phyloP scores from a whole-genome alignment of 2,329 filamentous ascomycete genomes.

The Gaeumannomyces tritici region DNA sequence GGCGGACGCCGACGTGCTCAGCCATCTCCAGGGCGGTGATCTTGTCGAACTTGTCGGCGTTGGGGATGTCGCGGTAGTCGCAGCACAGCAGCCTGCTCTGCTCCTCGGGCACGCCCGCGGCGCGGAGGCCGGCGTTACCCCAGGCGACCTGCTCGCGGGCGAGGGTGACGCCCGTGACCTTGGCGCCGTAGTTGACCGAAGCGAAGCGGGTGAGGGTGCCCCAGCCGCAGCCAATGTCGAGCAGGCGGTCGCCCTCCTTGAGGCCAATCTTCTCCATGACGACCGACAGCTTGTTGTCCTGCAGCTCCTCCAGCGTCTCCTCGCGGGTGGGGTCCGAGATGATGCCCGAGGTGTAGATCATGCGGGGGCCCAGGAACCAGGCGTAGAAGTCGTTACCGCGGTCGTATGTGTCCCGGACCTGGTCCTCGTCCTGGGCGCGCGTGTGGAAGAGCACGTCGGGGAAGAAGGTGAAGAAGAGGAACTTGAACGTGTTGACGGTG shows the following conservation, averaged over 20 bases:
- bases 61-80: slow-evolving; percentile 92
- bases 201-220: slow-evolving; percentile 92
- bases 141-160: slow-evolving; percentile 94
- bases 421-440: slow-evolving; percentile 64
- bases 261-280: slow-evolving; percentile 94
- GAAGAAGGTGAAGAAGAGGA: slow-evolving; percentile 78
- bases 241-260: slow-evolving; percentile 68
- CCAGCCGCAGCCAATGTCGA: slow-evolving; percentile 98
- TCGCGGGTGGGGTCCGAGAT: slow-evolving; percentile 82
- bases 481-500: slow-evolving; percentile 76
- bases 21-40: slow-evolving; percentile 98
- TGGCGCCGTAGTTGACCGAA: slow-evolving; percentile 79
- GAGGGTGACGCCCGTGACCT: slow-evolving; percentile 81
- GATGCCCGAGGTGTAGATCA: slow-evolving; percentile 96
- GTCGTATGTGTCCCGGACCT: slow-evolving; percentile 96
- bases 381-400: slow-evolving; percentile 96
- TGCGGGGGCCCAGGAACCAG: slow-evolving; percentile 96
- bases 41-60: slow-evolving; percentile 78
- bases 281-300: slow-evolving; percentile 93
- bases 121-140: slow-evolving; percentile 85
- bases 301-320: slow-evolving; percentile 86
- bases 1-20: slow-evolving; percentile 92
- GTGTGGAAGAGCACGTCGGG: slow-evolving; percentile 91
- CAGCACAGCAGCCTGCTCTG: slow-evolving; percentile 91
- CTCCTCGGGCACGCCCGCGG: slow-evolving; percentile 70